Conservation (phyloP, 345 rosid species). For the Erucastrum elatum region DNA sequence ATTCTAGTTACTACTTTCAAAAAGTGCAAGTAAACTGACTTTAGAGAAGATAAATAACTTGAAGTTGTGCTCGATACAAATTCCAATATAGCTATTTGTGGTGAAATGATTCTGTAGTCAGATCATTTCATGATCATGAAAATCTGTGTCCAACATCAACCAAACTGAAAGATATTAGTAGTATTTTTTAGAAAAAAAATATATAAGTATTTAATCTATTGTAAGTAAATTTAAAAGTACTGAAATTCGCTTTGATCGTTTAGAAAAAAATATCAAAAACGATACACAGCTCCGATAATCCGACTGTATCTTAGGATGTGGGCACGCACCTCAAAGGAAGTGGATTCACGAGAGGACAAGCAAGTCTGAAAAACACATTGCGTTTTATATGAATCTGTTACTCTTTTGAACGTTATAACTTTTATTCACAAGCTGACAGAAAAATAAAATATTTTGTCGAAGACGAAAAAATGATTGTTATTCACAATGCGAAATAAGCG, state of each 20-base stretch:
- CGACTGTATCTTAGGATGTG: constrained; percentile 25
- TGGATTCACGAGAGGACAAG: constrained; percentile 22
- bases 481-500: background rate
- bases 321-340: constrained; percentile 38
- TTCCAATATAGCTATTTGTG: background rate
- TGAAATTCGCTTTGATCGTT: constrained; percentile 1
- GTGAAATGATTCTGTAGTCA: background rate
- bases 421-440: constrained; percentile 2
- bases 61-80: background rate
- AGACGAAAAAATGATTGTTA: background rate
- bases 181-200: no score
- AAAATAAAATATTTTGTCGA: background rate
- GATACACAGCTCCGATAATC: background rate
- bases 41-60: background rate
- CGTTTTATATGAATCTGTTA: background rate
- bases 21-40: background rate
- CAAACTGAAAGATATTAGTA: background rate
- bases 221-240: background rate
- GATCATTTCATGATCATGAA: background rate
- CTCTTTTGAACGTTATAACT: constrained; percentile 1
- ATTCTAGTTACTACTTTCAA: background rate
- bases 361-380: constrained; percentile 6
- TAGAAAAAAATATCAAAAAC: constrained; percentile 13
- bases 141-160: background rate
- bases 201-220: background rate